Evolutionary conservation across 495 filamentous ascomycete genomes (phyloP).

Genomic region (Annulohypoxylon moriforme): DNA sequence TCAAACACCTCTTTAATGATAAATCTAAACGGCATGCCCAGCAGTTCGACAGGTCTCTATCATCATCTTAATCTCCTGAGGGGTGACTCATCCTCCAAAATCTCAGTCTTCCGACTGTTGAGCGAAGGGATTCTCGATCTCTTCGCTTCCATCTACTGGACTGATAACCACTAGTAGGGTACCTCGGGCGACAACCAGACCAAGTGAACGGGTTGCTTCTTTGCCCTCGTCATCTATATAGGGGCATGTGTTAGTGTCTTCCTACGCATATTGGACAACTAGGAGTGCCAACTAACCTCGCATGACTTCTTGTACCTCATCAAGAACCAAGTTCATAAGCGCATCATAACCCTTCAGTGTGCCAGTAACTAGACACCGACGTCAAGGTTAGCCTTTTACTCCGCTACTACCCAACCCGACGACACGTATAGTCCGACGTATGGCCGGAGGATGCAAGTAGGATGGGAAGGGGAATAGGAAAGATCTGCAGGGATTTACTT

Average conservation of each 20-base stretch:
- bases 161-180: conserved; percentile 93
- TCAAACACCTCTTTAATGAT: background rate
- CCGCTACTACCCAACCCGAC: background rate
- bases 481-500: conserved; percentile 38
- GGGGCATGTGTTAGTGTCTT: conserved; percentile 22
- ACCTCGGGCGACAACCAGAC: conserved; percentile 90
- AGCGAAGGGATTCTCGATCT: conserved; percentile 93
- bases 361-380: conserved; percentile 72
- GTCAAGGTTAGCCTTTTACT: background rate
- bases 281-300: conserved; percentile 68
- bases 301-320: conserved; percentile 90
- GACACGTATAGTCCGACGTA: background rate
- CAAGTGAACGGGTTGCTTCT: conserved; percentile 82
- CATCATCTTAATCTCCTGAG: background rate
- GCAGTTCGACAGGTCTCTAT: background rate
- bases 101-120: conserved; percentile 68
- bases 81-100: background rate
- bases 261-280: background rate
- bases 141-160: conserved; percentile 92
- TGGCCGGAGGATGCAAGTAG: background rate
- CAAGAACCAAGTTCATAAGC: conserved; percentile 96
- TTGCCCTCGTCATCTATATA: conserved; percentile 88
- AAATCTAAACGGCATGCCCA: background rate
- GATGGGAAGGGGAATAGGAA: background rate
- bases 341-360: conserved; percentile 95